Evolutionary conservation across 2,329 filamentous ascomycete genomes (phyloP), one percentile per base, ranked within the genome.

Genomic region (Dothistroma septosporum): DNA sequence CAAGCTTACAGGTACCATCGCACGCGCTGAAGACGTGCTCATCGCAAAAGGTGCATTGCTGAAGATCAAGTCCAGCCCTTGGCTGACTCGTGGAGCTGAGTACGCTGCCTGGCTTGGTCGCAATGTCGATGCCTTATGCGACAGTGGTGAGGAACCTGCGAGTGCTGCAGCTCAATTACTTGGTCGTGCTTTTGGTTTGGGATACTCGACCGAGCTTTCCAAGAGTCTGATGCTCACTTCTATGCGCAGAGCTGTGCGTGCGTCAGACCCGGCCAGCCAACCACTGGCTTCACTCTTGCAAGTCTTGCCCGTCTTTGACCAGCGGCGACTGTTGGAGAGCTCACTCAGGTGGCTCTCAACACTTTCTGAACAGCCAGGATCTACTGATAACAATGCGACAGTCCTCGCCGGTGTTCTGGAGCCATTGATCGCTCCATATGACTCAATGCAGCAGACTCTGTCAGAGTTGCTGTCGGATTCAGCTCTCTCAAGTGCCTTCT

Each of bases 81-180:
- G 91, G 90, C 69, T 90, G 35, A 80, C 84, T 0, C 82, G 87
- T 64, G 87, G 88, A 3, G 78, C 78, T 28, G 73, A 81, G 19
- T 96, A 90, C 75, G 82, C 84, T 12, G 75, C 76, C 32, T 96
- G 92, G 92, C 74, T 96, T 44, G 88, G 86, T 1, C 75, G 74
- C 14, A 90, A 87, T 70, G 79, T 94, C 54, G 78, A 74, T 69
- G 48, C 72, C 6, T 60, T 68, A 12, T 19, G 16, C 11, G 50
- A 9, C 44, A 41, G 3, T n/a, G 52, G 50, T 16, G 41, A 11
- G 21, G 22, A 47, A 41, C 44, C 78, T n/a, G 21, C 62, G 59
- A 50, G 2, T 35, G 59, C 65, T 9, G 61, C 66, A 7, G 74
- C 77, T 46, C 78, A 80, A 50, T 67, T 87, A 7, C 75, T 79